A percentile compares a stretch with the other conserved stretches of the same genome.
Evolutionary conservation across 148 eudicot species (phyloP).

Genomic region (Vaccinium myrtillus): DNA sequence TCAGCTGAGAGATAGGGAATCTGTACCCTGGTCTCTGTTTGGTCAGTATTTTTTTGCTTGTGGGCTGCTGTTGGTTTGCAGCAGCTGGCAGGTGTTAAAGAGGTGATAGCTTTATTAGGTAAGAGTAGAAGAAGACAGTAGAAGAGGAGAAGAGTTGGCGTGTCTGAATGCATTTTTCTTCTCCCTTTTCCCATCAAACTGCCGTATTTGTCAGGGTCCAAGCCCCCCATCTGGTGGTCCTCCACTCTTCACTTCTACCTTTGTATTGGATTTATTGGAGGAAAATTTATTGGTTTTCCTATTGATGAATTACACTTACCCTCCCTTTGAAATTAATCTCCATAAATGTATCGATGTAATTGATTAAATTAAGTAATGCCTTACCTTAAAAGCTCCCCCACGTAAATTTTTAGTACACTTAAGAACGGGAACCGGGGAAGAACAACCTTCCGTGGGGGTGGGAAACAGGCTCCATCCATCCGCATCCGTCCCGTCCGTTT

Average conservation of each 20-base stretch:
- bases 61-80: background rate
- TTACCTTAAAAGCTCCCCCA: no score
- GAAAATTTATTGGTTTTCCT: background rate
- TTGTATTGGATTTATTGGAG: no score
- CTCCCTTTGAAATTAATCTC: background rate
- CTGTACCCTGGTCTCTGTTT: background rate
- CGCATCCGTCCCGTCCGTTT: no score
- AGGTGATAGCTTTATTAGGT: background rate
- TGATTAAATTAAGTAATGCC: no score
- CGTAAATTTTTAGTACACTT: no score
- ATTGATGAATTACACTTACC: background rate
- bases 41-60: no score
- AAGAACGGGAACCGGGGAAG: no score
- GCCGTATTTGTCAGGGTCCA: background rate
- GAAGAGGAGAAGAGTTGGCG: background rate
- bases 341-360: no score
- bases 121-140: background rate
- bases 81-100: background rate
- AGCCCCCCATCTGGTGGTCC: background rate
- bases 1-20: background rate
- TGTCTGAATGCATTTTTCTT: slow-evolving; percentile 1
- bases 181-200: background rate
- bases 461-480: no score
- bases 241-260: background rate
- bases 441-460: no score